Evolutionary conservation across 257 asterid genomes (phyloP), one percentile per base, ranked within the genome.

Genomic region (Striga asiatica): DNA sequence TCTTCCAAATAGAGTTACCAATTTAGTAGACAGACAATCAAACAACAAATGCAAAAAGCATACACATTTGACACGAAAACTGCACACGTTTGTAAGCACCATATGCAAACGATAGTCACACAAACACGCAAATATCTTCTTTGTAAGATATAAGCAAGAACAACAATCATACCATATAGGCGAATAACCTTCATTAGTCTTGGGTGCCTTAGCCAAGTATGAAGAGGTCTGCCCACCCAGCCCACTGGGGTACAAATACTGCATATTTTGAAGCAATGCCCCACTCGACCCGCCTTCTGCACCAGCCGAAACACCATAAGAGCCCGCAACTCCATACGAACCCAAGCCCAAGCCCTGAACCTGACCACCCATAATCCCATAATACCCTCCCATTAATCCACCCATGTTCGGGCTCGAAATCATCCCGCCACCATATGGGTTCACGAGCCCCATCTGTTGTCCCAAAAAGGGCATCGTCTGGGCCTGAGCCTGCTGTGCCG

Each of bases 391-490:
- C 78, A 79, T 75, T 56, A 75, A 50, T 3, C 81, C 79, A 34
- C 75, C 75, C 48, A 70, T 58, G 68, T 71, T 74, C 0, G 81
- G 76, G 53, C 73, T 77, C 4, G 67, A 14, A 46, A 76, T 27
- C 77, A 74, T 18, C 21, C 80, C 81, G 18, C 70, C 75, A 57
- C 81, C 64, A 60, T 74, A 78, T 10, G 89, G 82, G 68, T 71
- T 81, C 60, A 74, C 64, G 1, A 80, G 20, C 39, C 77, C 83
- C 1, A 78, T 18, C 42, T 69, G 75, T 73, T 75, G 91, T 52
- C 88, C 87, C 55, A 81, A 48, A 61, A 79, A 24, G 19, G 78
- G 83, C 78, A 79, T 66, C 54, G 59, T 78, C 74, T 79, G 95
- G 43, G 49, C 32, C 50, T 43, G 50, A 3, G 32, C 73, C 73